Base-by-base conservation (phyloP, 177 flowering plant species). In the Vitis hybrid region DNA sequence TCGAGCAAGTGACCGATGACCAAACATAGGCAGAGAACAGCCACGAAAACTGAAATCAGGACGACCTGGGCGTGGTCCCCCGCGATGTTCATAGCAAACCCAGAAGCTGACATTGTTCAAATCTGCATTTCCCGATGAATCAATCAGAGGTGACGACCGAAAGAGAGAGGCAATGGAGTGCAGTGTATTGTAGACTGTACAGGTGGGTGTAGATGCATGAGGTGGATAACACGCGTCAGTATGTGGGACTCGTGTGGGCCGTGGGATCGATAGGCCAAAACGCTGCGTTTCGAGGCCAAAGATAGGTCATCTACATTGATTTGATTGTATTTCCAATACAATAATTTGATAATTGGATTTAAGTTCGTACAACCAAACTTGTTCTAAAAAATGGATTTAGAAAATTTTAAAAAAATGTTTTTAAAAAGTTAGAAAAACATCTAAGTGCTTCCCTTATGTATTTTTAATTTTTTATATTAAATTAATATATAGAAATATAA, bases 1-100 rank as follows among this genome's bases (percentile, higher is more conserved):
- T 86, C 88, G 30, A 86, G 84, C 78, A 86, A 77, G 76, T 88
- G 91, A 14, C 89, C 91, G 14, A 86, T 61, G 48, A 88, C 60
- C 4, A 88, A 65, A 64, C 89, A 86, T 2, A 85, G 71, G 49
- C 89, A 86, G 14, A 86, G 82, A 41, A 88, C 73, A 1, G 89
- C 83, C 11, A 88, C 87, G 67, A 86, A 86, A 35, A 84, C 54
- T 4, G 85, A 58, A 1, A 84, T 67, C 0, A 82, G 87, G 15
- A 88, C 81, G 58, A 88, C 91, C 64, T 60, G 76, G 1, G 59
- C 65, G 50, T 86, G 83, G 1, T 77, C 81, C 6, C 48, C n/a
- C 1, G 61, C 76, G 1, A 81, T 1, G 67, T 76, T 78, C 14
- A 30, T 49, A 2, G 41, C 58, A 3, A 55, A 58, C 30, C 49